These are phyloP conservation scores for Eucalyptus sideroxylon DNA, from an alignment of 345 rosid genomes.

Conservation along the genomic window DNA sequence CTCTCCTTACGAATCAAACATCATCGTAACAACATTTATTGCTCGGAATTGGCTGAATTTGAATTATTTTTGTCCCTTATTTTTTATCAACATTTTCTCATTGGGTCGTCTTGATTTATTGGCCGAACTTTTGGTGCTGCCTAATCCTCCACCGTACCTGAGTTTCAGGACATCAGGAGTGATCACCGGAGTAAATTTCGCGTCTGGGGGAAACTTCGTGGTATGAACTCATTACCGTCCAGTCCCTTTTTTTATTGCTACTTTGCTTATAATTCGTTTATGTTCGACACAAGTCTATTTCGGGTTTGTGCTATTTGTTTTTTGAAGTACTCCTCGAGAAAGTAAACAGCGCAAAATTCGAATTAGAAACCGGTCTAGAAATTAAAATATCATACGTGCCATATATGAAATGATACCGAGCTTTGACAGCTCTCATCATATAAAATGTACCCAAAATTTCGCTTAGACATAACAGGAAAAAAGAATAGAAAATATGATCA, in stretches of 20 bases:
- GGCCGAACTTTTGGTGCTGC: constrained; percentile 31
- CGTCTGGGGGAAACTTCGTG: constrained; percentile 9
- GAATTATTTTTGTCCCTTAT: neutral
- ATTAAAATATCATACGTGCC: neutral
- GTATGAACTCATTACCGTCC: neutral
- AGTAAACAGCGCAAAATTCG: neutral
- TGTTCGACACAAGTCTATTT: neutral
- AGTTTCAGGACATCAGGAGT: neutral
- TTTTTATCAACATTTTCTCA: neutral
- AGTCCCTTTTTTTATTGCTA: neutral
- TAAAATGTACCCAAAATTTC: neutral
- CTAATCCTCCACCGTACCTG: constrained; percentile 23
- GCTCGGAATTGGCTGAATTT: neutral
- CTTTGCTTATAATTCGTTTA: neutral
- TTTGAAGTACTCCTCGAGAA: neutral
- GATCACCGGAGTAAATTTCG: constrained; percentile 30
- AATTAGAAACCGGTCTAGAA: neutral
- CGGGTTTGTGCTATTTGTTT: neutral
- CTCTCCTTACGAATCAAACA: neutral
- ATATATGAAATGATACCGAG: neutral
- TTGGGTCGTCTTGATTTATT: neutral
- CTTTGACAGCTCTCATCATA: neutral
- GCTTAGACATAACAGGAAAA: neutral
- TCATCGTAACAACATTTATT: neutral
- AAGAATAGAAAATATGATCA: neutral